Evolutionary conservation across 495 filamentous ascomycete species (phyloP).

Genomic region (Tuber indicum): DNA sequence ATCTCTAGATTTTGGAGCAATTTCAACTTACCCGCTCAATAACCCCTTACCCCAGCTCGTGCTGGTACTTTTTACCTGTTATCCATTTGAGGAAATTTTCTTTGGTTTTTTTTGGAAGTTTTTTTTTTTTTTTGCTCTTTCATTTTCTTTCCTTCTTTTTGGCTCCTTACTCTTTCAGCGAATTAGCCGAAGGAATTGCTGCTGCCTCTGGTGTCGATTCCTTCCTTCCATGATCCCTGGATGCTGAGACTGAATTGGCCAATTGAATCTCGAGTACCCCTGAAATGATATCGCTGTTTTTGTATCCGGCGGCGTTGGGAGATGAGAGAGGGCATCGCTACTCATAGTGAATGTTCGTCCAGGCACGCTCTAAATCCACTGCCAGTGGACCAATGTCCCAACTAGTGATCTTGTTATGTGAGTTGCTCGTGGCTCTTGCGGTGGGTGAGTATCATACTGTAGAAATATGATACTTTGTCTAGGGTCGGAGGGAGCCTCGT

Average conservation of each 20-base stretch:
- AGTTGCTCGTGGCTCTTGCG: not conserved
- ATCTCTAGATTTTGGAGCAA: not conserved
- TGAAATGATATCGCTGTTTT: conserved; percentile 6
- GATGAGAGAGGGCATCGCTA: conserved; percentile 8
- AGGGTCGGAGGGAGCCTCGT: not conserved
- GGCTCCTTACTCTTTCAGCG: conserved; percentile 9
- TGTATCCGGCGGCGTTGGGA: not conserved
- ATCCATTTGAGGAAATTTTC: not conserved
- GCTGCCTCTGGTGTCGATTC: not conserved
- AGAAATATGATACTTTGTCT: not conserved
- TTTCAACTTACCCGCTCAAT: not conserved
- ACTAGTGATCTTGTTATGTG: not conserved
- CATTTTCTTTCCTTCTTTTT: not conserved
- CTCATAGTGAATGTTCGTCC: not conserved
- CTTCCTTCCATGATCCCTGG: not conserved
- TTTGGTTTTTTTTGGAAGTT: not conserved
- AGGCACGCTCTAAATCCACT: not conserved
- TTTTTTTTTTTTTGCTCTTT: not conserved
- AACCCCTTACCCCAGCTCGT: not conserved
- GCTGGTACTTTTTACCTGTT: not conserved
- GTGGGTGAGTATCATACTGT: not conserved
- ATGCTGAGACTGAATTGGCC: conserved; percentile 8
- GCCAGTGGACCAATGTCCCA: not conserved
- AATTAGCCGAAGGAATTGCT: conserved; percentile 26
- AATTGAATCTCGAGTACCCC: conserved; percentile 21